Conservation (phyloP, 352 stramenopile genomes). For the Sclerospora graminicola region DNA sequence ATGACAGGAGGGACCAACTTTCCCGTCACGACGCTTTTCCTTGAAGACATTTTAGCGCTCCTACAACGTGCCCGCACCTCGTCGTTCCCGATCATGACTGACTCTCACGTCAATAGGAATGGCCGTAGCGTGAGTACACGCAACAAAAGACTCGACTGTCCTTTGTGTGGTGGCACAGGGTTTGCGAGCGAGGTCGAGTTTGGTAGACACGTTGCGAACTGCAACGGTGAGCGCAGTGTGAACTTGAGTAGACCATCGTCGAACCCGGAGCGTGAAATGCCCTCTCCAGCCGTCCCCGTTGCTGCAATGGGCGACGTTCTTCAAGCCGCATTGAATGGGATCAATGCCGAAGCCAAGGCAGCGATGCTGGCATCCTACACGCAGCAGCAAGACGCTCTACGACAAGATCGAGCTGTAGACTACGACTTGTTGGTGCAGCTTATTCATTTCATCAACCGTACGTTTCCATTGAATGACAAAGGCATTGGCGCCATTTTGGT, state of each 20-base stretch:
- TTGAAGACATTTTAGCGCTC: constrained; percentile 78
- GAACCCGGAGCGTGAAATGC: constrained; percentile 6
- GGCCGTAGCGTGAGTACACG: too few species aligned
- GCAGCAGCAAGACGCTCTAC: constrained; percentile 48
- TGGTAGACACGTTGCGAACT: constrained; percentile 77
- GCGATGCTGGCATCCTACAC: constrained; percentile 41
- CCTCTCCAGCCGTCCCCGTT: constrained; percentile 9
- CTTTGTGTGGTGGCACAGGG: constrained; percentile 62
- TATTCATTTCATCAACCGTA: constrained; percentile 45
- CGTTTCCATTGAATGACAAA: constrained; percentile 37
- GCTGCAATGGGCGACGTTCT: constrained; percentile 28
- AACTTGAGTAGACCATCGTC: constrained; percentile 4
- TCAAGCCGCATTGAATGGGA: constrained; percentile 18
- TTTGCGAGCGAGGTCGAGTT: constrained; percentile 82
- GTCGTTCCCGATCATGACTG: constrained; percentile 20
- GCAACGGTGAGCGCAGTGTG: constrained; percentile 41
- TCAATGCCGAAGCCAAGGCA: constrained; percentile 27
- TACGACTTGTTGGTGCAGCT: constrained; percentile 59
- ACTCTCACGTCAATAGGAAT: constrained; percentile 4
- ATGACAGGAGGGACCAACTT: constrained; percentile 81
- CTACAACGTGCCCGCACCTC: constrained; percentile 25
- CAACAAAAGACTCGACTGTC: constrained; percentile 65
- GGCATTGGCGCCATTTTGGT: constrained; percentile 68
- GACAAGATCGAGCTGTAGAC: constrained; percentile 56
- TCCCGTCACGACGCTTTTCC: constrained; percentile 88